Base-by-base conservation (phyloP, 805 yeast genomes). In the Komagataella ulmi region DNA sequence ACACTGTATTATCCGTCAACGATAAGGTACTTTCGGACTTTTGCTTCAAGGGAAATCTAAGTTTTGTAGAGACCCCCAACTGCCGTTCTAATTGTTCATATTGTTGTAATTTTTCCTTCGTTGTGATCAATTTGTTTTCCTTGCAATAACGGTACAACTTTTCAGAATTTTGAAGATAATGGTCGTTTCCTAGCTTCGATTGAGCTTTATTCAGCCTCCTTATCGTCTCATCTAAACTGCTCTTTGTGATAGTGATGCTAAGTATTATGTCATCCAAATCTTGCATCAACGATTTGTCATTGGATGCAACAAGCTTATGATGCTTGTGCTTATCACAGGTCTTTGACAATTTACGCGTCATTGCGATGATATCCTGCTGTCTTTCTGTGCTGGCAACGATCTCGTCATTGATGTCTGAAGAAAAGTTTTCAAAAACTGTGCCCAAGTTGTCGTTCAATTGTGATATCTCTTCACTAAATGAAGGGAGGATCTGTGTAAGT, bases 331-430 rank as follows among this genome's bases (percentile, higher is more conserved):
- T 30, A 30, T 30, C 40, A 14, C 40, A 30, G 14, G 40, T 30
- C 14, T 30, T 30, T 8, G 40, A 10, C 14, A 30, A 8, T 14
- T 30, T 30, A 5, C 14, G 40, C 12, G 40, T 14, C 40, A 30
- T 30, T 30, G 40, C 40, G 14, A 30, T 30, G 40, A 30, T 30
- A 30, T 30, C 40, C 17, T 45, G 23, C 24, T 43, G 45, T 7
- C 53, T 50, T 36, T 56, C 56, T 23, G 50, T 44, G 5, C 53
- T 54, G n/a, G 56, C 51, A n/a, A 54, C 59, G 14, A 52, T 45
- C 24, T 55, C 55, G 17, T 51, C 51, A 23, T 53, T 51, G 12
- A 61, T 43, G 14, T 53, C 54, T 40, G 62, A 56, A 2, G 56
- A 50, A 1, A 64, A 60, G 3, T 51, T 19, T n/a, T 56, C 59